Evolutionary conservation across 805 yeast species (phyloP).

Genomic region (Candida ficus): DNA sequence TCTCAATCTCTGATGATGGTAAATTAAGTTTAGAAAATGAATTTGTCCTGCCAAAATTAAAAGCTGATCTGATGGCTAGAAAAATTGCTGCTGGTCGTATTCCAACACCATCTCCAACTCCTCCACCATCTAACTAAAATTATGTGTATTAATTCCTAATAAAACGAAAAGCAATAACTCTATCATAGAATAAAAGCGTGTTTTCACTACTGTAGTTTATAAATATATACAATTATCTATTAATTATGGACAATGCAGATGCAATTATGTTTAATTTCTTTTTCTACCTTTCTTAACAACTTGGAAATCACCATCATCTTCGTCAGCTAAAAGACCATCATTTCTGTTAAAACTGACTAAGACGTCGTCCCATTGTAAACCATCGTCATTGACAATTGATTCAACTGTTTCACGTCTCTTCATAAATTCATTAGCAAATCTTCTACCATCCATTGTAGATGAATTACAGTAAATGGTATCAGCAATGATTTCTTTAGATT

Average conservation of each 20-base stretch:
- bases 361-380: slow-evolving; percentile 72
- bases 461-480: slow-evolving; percentile 89
- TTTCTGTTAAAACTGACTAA: slow-evolving; percentile 25
- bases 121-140: too few relatives aligned
- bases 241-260: not conserved
- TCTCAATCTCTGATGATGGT: slow-evolving; percentile 16
- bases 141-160: too few relatives aligned
- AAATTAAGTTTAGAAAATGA: slow-evolving; percentile 8
- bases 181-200: too few relatives aligned
- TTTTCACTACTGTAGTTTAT: too few relatives aligned
- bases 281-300: slow-evolving; percentile 62
- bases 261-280: slow-evolving; percentile 24
- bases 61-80: not conserved
- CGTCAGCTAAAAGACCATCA: slow-evolving; percentile 27
- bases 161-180: too few relatives aligned
- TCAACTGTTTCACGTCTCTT: slow-evolving; percentile 75
- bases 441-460: slow-evolving; percentile 87
- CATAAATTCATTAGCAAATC: slow-evolving; percentile 87
- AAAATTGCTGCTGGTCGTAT: not conserved
- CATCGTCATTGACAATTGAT: slow-evolving; percentile 35
- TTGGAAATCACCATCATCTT: slow-evolving; percentile 53
- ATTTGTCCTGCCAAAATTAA: slow-evolving; percentile 3
- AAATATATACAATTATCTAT: not conserved
- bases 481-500: slow-evolving; percentile 79
- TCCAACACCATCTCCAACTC: slow-evolving; percentile 1